Base-by-base conservation (phyloP, 176 grass and related monocot species). In the Phoenix roebelenii region DNA sequence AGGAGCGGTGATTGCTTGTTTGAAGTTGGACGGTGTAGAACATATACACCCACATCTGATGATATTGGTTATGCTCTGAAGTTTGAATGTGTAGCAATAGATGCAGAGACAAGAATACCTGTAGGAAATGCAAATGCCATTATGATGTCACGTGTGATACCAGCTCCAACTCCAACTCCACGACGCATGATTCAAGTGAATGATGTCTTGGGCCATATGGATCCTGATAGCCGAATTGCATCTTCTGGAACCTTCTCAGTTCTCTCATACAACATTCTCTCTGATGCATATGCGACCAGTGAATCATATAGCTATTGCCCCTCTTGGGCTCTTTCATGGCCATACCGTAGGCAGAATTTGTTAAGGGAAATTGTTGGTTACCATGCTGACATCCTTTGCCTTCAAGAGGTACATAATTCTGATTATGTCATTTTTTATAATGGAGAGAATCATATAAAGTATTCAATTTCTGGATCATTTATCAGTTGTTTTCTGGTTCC, bases 331-430 rank as follows among this genome's bases (percentile, higher is more conserved):
- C 82, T 99, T 55, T 93, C 94, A 28, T 99, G 88, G 94, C 68
- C 88, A 16, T 99, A 99, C 16, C 87, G 94, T 71, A 89, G 87
- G 60, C 94, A 99, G 69, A 99, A 99, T 66, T 90, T 99, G 76
- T 72, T 99, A 66, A 81, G 82, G 16, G 94, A 99, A 75, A 99
- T 99, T 74, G 79, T 93, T 74, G 88, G 88, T 20, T 99, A 99
- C 52, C 94, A 89, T 81, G 85, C 94, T 32, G 94, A 99, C 76
- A 99, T 99, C 64, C 85, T 99, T 59, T 99, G 94, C 70, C 94
- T 99, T 67, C 94, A 99, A 71, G 94, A 99, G 94, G 94, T 93
- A 86, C 35, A 44, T 44, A 2, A 44, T 44, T 44, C 35, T 44
- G 35, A 44, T 44, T 44, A 14, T 44, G 1, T 1, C 35, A 44